These are phyloP conservation scores for Alternaria angustiovoidea DNA, from an alignment of 2,329 filamentous ascomycete species.

Conservation along the genomic window DNA sequence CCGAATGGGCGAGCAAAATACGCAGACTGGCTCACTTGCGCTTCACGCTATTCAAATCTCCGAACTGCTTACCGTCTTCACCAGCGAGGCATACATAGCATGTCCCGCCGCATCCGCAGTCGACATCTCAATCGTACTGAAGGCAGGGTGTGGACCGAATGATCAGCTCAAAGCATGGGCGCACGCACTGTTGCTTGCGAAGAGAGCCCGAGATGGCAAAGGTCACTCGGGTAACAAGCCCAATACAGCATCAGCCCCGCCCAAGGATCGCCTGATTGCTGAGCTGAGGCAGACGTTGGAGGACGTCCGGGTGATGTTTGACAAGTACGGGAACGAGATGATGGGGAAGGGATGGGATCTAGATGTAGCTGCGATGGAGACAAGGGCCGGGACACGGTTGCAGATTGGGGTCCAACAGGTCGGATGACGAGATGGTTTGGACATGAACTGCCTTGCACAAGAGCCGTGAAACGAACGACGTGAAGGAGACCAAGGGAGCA, in stretches of 20 bases:
- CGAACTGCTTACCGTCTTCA: conserved; percentile 61
- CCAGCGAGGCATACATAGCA: conserved; percentile 67
- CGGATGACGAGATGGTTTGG: not conserved
- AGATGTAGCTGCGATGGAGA: conserved; percentile 71
- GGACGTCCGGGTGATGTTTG: conserved; percentile 55
- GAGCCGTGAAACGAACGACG: conserved; percentile 14
- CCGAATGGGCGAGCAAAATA: conserved; percentile 36
- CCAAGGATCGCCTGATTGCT: conserved; percentile 53
- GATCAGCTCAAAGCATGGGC: conserved; percentile 69
- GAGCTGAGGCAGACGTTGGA: conserved; percentile 52
- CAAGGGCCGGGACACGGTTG: conserved; percentile 59
- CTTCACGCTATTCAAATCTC: conserved; percentile 52
- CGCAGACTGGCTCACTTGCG: conserved; percentile 36
- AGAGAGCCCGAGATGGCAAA: conserved; percentile 21
- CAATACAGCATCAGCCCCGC: conserved; percentile 18
- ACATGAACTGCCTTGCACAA: conserved; percentile 5
- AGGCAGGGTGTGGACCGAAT: conserved; percentile 60
- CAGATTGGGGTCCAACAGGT: conserved; percentile 21
- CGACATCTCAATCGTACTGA: conserved; percentile 68
- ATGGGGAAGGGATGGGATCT: conserved; percentile 70
- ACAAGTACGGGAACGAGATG: conserved; percentile 54
- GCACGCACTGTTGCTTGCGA: conserved; percentile 63
- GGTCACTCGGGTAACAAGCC: conserved; percentile 18
- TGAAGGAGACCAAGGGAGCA: not conserved
- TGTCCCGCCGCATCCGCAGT: conserved; percentile 54